phyloP scores from a whole-genome alignment of 2,329 filamentous ascomycete species.

The Alternaria burnsii region DNA sequence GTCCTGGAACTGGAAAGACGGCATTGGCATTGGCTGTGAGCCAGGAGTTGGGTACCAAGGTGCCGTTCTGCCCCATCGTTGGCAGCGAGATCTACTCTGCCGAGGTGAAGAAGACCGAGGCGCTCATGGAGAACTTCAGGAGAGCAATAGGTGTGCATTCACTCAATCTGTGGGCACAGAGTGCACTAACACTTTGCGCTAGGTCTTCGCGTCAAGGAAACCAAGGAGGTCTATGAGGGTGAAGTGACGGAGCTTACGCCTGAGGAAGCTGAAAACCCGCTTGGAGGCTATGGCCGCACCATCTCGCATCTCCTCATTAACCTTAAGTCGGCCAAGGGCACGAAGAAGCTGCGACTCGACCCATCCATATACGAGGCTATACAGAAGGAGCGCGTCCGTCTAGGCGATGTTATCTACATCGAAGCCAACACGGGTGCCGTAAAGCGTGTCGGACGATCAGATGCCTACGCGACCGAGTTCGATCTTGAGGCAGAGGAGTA shows the following conservation, averaged over 20 bases:
- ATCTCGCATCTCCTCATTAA: slow-evolving; percentile 96
- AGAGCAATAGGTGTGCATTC: slow-evolving; percentile 78
- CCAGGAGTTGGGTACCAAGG: slow-evolving; percentile 96
- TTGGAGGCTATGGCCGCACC: slow-evolving; percentile 96
- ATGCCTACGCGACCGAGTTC: slow-evolving; percentile 98
- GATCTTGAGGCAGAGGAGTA: slow-evolving; percentile 99
- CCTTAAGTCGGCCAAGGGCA: slow-evolving; percentile 92
- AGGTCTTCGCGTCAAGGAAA: slow-evolving; percentile 92
- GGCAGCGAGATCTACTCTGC: slow-evolving; percentile 98
- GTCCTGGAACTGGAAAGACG: slow-evolving; percentile 94
- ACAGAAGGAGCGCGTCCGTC: slow-evolving; percentile 94
- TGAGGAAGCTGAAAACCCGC: slow-evolving; percentile 96
- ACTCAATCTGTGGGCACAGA: background rate
- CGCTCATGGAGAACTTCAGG: slow-evolving; percentile 99
- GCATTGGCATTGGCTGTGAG: slow-evolving; percentile 94
- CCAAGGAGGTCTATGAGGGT: slow-evolving; percentile 98
- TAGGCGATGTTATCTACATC: slow-evolving; percentile 98
- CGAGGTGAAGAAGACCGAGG: slow-evolving; percentile 99
- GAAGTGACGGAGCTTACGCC: slow-evolving; percentile 98
- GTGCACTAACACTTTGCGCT: slow-evolving; percentile 13
- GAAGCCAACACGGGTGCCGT: slow-evolving; percentile 98
- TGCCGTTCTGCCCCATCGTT: slow-evolving; percentile 97
- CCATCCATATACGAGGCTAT: slow-evolving; percentile 99
- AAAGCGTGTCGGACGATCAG: slow-evolving; percentile 93
- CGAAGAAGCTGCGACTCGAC: slow-evolving; percentile 96